phyloP scores from a whole-genome alignment of 176 grass and related monocot species.

The Zea mays region Zm-B73-REFERENCE-NAM-5.0 NC_050098.1:108069501-108070000 shows the following conservation, averaged over 20 bases:
- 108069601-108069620: conserved; percentile 75
- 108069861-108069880: not conserved
- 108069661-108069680: conserved; percentile 60
- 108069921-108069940: conserved; percentile 49
- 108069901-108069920: conserved; percentile 32
- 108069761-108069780: conserved; percentile 23
- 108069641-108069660: conserved; percentile 62
- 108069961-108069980: conserved; percentile 31
- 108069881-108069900: not conserved
- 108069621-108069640: conserved; percentile 56
- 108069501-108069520: conserved; percentile 58
- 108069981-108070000: too few species aligned
- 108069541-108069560: conserved; percentile 29
- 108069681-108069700: conserved; percentile 31
- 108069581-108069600: conserved; percentile 47
- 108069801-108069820: not conserved
- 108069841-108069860: not conserved
- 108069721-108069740: not conserved
- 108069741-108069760: conserved; percentile 11
- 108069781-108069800: conserved; percentile 32
- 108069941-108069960: conserved; percentile 45
- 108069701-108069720: not conserved
- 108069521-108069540: conserved; percentile 78
- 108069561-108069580: conserved; percentile 60
- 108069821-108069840: not conserved